Base-by-base conservation (phyloP, 768 basidiomycete species). In the Pleurotus citrinopileatus region DNA sequence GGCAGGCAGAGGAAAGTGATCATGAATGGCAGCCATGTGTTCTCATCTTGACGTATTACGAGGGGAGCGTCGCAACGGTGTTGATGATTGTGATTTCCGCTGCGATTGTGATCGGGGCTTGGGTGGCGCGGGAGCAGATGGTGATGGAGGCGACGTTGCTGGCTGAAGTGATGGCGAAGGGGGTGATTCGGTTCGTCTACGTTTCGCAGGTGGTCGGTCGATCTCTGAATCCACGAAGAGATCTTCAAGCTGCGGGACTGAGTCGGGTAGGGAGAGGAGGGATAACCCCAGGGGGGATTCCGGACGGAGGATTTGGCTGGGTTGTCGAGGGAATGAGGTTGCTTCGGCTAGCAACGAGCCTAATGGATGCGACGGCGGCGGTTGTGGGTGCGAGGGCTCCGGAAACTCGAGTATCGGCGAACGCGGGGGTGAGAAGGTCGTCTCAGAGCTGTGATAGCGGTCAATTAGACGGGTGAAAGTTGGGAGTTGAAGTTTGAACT, bases 381-480 rank as follows among this genome's bases (percentile, higher is more conserved):
- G 29, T n/a, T 36, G 28, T 0, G 48, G 32, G 12, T 29, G 48
- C 15, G 48, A 51, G 34, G 48, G 34, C 29, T 51, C 29, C 19
- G 48, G 22, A 23, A 20, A 10, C 37, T 36, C 29, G 2, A 32
- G 12, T 22, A 37, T 34, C 20, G 48, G 48, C 8, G 48, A 51
- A 20, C 48, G 48, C 7, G 48, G 48, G 22, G 48, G 48, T 13
- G 48, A 51, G n/a, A 51, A 51, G 28, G 48, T 51, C n/a, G 48
- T 26, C 23, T 51, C 48, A n/a, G 48, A 19, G 22, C 48, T 51
- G 34, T 12, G 48, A 37, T 10, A 32, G 28, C n/a, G 17, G 20
- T 51, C 8, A 48, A 17, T 48, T 28, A 25, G 12, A 28, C 12
- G 17, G 25, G 10, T 15, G 13, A 23, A 34, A 19, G 34, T 4